Base-by-base conservation (phyloP, 2,329 filamentous ascomycete genomes). In the Karstenula rhodostoma region DNA sequence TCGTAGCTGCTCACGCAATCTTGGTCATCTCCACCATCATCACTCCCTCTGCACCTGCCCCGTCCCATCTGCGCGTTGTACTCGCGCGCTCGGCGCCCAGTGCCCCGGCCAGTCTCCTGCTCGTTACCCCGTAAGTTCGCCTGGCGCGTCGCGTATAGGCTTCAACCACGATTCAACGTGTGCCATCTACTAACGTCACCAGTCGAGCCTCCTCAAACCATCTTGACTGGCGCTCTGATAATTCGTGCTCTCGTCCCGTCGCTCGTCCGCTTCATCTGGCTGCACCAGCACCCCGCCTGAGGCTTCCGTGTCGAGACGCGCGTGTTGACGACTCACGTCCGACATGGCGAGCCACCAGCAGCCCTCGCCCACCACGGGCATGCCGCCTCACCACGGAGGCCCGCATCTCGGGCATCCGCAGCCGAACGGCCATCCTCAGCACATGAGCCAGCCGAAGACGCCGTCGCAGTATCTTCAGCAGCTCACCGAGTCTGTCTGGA, bases 401-500 rank as follows among this genome's bases (percentile, higher is more conserved):
- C 87, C 90, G 59, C 87, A 90, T 67, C 85, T 86, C 22, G 86
- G 85, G 62, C 86, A 88, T 64, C 83, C 83, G 62, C 85, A 80
- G 74, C 85, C 80, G 74, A 88, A 79, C 77, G 86, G 71, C 60
- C 78, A 80, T 63, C 84, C 82, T 57, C 84, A 82, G 58, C 87
- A 86, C 70, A 85, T 83, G 61, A 81, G 79, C 50, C 85, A 87
- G 68, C 87, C 86, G 69, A 82, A 86, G 66, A 84, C 86, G 52
- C 86, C 91, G 23, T 88, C 90, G 68, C 90, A 94, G 70, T 90
- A 92, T 74, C 87, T 97, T 56, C 85, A 88, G 6, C 83, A 87
- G 7, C 86, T 94, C 73, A 98, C 96, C 72, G 94, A 98, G 80
- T 85, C 86, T 51, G 89, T 96, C 57, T 98, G 94, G 94, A 86